Conservation (phyloP, 768 basidiomycete species). For the Xerocomus spinulosus region DNA sequence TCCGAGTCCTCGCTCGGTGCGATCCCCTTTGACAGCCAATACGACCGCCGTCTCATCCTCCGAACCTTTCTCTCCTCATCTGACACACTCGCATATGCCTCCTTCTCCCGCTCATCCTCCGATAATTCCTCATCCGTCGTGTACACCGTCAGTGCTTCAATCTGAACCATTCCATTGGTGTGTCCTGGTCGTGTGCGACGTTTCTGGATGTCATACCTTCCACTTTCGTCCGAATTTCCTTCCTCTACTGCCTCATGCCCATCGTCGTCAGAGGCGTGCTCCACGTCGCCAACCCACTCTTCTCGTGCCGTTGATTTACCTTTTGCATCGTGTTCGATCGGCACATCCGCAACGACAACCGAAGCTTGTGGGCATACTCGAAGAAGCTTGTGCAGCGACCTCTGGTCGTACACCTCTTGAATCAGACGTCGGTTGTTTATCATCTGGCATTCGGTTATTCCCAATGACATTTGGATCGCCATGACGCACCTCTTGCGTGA, state of each 20-base stretch:
- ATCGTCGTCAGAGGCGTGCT: constrained; percentile 25
- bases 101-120: constrained; percentile 31
- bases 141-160: constrained; percentile 42
- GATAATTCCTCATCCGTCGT: constrained; percentile 42
- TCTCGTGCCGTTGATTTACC: constrained; percentile 20
- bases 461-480: not conserved
- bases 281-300: no score
- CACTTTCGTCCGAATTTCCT: constrained; percentile 45
- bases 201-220: constrained; percentile 52
- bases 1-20: constrained; percentile 18
- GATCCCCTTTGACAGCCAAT: constrained; percentile 55
- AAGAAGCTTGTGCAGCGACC: constrained; percentile 55
- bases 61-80: no score
- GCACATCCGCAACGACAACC: constrained; percentile 21
- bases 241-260: constrained; percentile 2
- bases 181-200: constrained; percentile 44
- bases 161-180: constrained; percentile 33
- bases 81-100: constrained; percentile 18
- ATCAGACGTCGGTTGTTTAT: constrained; percentile 69
- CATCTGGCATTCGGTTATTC: constrained; percentile 40
- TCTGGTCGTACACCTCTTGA: constrained; percentile 60
- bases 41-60: constrained; percentile 37
- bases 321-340: constrained; percentile 6
- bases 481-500: constrained; percentile 71
- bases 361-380: constrained; percentile 33